Base-by-base conservation (phyloP, 2,329 filamentous ascomycete species). In the Penicillium digitatum region DNA sequence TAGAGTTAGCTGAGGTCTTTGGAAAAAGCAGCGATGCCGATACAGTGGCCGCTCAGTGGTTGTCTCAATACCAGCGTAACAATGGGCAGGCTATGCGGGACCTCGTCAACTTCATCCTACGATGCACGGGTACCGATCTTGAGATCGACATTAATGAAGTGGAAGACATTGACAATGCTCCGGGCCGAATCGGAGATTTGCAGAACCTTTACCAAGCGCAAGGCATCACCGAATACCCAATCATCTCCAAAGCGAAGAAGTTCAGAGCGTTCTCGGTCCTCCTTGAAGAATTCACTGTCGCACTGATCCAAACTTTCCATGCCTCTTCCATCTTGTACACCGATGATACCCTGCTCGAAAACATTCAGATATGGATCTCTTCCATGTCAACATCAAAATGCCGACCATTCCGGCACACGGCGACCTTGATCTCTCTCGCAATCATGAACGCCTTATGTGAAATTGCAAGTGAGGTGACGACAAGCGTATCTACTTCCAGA, bases 321-420 rank as follows among this genome's bases (percentile, higher is more conserved):
- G 86, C 90, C 63, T 88, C 88, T n/a, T 88, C 88, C 24, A 76
- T 89, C 20, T 77, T 99, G 48, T 95, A 95, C 75, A 85, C 82
- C 42, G 88, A 95, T 59, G 74, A 77, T 34, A 82, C 87, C 29
- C 79, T 99, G 48, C 85, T 95, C 67, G 91, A 96, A 70, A 96
- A 95, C 68, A 82, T 97, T 45, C 86, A 91, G 63, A 82, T 89
- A 55, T 99, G 94, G 94, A 81, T 96, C 57, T 87, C 87, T 37
- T 88, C 89, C 56, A 90, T 99, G 87, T 94, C 93, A 3, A 94
- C 90, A 4, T 92, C 91, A 0, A 82, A 85, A 4, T 86, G 93
- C 58, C 86, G 94, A 52, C 91, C 94, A 1, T 96, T 99, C 74
- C 84, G 94, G 61, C 94, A 99, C 73, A 99, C 94, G 0, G 89